Percentiles rank a stretch among this genome's conserved stretches.
Conservation (phyloP, 2,329 filamentous ascomycete genomes). For the Cordyceps pruinosa region DNA sequence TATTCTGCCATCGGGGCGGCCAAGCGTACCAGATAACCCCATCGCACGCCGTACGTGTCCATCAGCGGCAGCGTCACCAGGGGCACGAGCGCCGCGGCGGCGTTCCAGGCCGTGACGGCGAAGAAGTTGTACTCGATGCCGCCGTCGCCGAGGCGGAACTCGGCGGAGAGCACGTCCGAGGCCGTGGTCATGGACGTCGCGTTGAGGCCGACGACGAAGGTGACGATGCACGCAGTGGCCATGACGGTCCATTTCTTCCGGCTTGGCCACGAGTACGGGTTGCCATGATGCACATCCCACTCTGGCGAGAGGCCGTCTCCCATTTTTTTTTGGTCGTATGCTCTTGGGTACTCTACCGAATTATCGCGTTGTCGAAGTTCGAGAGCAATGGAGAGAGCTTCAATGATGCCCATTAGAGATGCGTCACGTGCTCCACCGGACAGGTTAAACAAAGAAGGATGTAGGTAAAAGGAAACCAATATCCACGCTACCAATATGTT, state of each 20-base stretch:
- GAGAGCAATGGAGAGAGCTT: too few relatives aligned
- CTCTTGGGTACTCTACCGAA: too few relatives aligned
- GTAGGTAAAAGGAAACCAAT: too few relatives aligned
- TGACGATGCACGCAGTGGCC: slow-evolving; percentile 3
- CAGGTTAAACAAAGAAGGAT: too few relatives aligned
- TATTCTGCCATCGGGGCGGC: background rate
- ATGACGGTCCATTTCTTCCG: slow-evolving; percentile 14
- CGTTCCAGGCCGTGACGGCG: slow-evolving; percentile 14
- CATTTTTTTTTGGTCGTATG: too few relatives aligned
- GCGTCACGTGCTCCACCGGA: too few relatives aligned
- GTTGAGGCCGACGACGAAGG: slow-evolving; percentile 14
- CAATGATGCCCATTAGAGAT: too few relatives aligned
- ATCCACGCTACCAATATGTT: too few relatives aligned
- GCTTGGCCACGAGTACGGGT: slow-evolving; percentile 11
- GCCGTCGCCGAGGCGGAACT: slow-evolving; percentile 6
- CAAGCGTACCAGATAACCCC: slow-evolving; percentile 9
- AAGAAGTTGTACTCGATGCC: slow-evolving; percentile 12
- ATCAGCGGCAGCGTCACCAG: slow-evolving; percentile 13
- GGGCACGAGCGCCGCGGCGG: slow-evolving; percentile 9
- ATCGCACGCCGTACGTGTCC: slow-evolving; percentile 14
- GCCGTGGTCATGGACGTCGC: slow-evolving; percentile 14
- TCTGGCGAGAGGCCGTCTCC: background rate
- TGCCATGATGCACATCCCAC: slow-evolving; percentile 7
- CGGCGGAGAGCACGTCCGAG: background rate
- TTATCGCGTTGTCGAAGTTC: too few relatives aligned